These are phyloP conservation scores for Penicillium sp. DNA, from an alignment of 2,329 filamentous ascomycete genomes.

Conservation along the genomic window DNA sequence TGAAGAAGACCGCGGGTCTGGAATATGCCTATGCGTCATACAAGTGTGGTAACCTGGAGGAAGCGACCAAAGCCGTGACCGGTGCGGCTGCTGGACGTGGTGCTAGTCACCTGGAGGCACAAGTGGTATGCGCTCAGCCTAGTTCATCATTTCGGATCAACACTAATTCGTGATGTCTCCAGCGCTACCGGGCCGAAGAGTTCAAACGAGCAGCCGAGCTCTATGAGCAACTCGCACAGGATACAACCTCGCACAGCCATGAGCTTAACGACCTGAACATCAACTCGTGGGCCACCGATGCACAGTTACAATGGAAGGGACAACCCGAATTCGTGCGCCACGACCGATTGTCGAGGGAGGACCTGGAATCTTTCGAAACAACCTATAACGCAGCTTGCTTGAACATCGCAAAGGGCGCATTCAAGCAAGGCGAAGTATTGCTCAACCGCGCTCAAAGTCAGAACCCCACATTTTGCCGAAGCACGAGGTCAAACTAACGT, in stretches of 20 bases:
- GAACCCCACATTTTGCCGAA: constrained; percentile 7
- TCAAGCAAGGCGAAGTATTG: constrained; percentile 60
- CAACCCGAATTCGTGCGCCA: constrained; percentile 53
- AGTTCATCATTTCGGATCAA: constrained; percentile 6
- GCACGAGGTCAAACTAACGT: constrained; percentile 8
- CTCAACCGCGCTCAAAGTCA: constrained; percentile 60
- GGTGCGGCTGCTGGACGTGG: constrained; percentile 49
- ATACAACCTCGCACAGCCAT: constrained; percentile 42
- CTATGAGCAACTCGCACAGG: constrained; percentile 53
- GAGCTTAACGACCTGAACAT: constrained; percentile 64
- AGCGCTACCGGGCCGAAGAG: constrained; percentile 61
- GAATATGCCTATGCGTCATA: constrained; percentile 67
- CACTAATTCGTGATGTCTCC: constrained; percentile 1
- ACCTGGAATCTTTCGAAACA: constrained; percentile 65
- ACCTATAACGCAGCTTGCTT: constrained; percentile 66
- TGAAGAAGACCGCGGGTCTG: constrained; percentile 58
- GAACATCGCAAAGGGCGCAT: constrained; percentile 62
- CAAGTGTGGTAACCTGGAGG: constrained; percentile 58
- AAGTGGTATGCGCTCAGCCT: constrained; percentile 51
- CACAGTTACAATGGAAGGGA: constrained; percentile 63
- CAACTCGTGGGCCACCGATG: constrained; percentile 62
- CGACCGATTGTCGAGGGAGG: constrained; percentile 58
- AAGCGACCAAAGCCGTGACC: constrained; percentile 56
- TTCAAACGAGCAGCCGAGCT: constrained; percentile 57
- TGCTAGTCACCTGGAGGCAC: constrained; percentile 62